A percentile compares a stretch with the other conserved stretches of the same genome.
Conservation (phyloP, 306 rosid species). For the Quercus bicolor region DNA sequence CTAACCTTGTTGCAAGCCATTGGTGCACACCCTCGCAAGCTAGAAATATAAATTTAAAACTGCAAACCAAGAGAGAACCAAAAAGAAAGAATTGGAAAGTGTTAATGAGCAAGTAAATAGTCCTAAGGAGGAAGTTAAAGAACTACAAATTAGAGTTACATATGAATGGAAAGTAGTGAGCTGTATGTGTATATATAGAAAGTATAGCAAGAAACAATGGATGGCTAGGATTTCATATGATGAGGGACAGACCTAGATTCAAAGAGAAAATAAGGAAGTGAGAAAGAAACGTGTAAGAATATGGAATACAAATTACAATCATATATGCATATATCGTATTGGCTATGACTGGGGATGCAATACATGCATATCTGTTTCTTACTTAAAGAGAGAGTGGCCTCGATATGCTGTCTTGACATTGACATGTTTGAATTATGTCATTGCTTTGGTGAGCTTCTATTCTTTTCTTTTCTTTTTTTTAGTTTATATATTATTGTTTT, state of each 20-base stretch:
- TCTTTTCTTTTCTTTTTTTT: neutral
- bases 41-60: neutral
- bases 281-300: slow-evolving; percentile 28
- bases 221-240: slow-evolving; percentile 26
- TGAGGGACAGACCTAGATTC: slow-evolving; percentile 8
- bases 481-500: too few relatives aligned
- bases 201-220: neutral
- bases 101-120: neutral
- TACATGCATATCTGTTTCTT: too few relatives aligned
- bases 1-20: slow-evolving; percentile 26
- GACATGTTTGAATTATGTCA: slow-evolving; percentile 23
- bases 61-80: neutral
- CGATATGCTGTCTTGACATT: slow-evolving; percentile 22
- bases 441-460: neutral
- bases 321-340: too few relatives aligned
- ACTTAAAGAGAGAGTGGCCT: neutral
- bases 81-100: neutral
- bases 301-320: slow-evolving; percentile 36
- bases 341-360: too few relatives aligned
- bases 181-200: slow-evolving; percentile 24
- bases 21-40: neutral
- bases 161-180: neutral
- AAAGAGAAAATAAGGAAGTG: slow-evolving; percentile 5
- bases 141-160: too few relatives aligned
- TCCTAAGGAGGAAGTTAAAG: neutral